Evolutionary conservation across 2,329 filamentous ascomycete species (phyloP), one percentile per base, ranked within the genome.

Genomic region (Pseudogymnoascus sp.): DNA sequence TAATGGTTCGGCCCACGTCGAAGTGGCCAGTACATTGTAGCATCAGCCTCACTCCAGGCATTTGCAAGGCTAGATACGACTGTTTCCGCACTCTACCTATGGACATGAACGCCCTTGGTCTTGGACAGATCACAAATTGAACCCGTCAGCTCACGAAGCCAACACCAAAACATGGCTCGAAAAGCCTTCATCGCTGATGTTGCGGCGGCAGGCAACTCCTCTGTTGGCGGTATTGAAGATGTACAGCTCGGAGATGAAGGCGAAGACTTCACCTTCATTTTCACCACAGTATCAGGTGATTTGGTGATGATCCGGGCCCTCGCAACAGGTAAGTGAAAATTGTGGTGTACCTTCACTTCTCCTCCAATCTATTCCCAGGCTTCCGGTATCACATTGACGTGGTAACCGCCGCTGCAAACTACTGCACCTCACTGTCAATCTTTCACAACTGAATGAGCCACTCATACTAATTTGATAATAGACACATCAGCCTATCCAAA

Each of bases 261-360:
- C 71, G 89, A 88, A 58, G 84, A 89, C 61, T 78, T 95, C 61
- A 79, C 79, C 12, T 88, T 93, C 70, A 77, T 73, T 4, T 89
- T 80, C 66, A 63, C 69, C 73, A 74, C 67, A 34, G 34, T 41
- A 43, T 60, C 63, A 50, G 66, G 65, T 7, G 20, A 60, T 12
- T 65, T 68, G 7, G 65, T 69, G 16, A 66, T 70, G 41, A 67
- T 71, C 20, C 62, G 62, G 47, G 59, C 70, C 18, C 64, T 69
- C 8, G 60, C 61, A 41, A 58, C 63, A 60, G 59, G 62, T 67
- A 61, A 67, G 69, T 64, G 16, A 8, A 54, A 54, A 32, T 32
- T 20, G 4, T 14, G 59, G 69, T 74, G 47, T 54, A 54, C 32
- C 47, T 54, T 54, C 47, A 32, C 43, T 16, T 32, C 28, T 32